A percentile compares a stretch with the other conserved stretches of the same genome.
Evolutionary conservation across 768 basidiomycete species (phyloP).

Genomic region (Lentinula guzmanii): DNA sequence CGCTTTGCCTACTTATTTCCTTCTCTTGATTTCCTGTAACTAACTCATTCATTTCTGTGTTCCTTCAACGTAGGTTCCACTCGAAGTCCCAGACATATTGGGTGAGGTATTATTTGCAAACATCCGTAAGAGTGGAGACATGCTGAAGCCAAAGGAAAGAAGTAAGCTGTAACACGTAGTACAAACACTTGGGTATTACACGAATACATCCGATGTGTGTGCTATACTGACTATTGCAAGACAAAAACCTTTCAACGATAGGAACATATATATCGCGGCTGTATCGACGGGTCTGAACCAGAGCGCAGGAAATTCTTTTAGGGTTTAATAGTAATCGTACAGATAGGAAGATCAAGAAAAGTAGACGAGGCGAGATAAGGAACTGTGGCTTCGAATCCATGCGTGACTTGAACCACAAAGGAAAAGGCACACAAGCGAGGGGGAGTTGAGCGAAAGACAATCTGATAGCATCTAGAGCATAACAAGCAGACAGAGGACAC

Average conservation of each 20-base stretch:
- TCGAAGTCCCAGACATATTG: constrained; percentile 4
- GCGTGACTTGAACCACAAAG: background rate
- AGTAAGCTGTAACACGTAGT: background rate
- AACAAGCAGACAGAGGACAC: background rate
- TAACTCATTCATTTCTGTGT: background rate
- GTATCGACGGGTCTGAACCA: too few relatives aligned
- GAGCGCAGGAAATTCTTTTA: too few relatives aligned
- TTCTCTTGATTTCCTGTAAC: background rate
- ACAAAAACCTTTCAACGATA: too few relatives aligned
- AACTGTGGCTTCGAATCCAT: too few relatives aligned
- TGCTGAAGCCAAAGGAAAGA: background rate
- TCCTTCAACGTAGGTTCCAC: background rate
- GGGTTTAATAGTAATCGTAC: too few relatives aligned
- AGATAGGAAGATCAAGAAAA: too few relatives aligned
- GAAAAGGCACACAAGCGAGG: background rate
- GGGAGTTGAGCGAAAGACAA: background rate
- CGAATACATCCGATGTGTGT: too few relatives aligned
- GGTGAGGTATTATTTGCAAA: constrained; percentile 1
- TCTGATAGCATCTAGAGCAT: background rate
- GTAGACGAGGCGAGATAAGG: too few relatives aligned
- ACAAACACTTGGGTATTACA: too few relatives aligned
- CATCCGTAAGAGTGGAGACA: background rate
- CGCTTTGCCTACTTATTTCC: constrained; percentile 18
- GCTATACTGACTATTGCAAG: too few relatives aligned
- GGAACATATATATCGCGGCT: too few relatives aligned